phyloP scores from a whole-genome alignment of 225 moss, liverwort and hornwort genomes.

The Straminergon stramineum region DNA sequence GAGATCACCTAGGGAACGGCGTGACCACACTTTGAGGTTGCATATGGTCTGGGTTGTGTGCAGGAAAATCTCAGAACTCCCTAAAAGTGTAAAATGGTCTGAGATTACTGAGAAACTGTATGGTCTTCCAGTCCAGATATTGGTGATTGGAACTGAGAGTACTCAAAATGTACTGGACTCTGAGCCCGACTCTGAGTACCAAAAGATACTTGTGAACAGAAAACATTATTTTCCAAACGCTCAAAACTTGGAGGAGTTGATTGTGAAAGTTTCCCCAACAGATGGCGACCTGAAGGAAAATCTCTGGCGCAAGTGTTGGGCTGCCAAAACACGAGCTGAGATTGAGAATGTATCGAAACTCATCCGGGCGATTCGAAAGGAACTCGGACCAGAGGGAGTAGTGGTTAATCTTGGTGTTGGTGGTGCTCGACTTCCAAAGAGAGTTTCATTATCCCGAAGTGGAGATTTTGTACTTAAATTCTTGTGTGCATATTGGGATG shows the following conservation, averaged over 20 bases:
- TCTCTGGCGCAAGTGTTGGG: neutral
- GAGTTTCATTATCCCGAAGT: neutral
- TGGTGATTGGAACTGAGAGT: neutral
- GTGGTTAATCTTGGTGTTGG: neutral
- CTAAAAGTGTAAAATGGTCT: neutral
- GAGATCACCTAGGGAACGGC: too few relatives aligned
- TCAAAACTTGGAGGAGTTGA: neutral
- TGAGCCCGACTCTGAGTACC: neutral
- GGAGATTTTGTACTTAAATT: accelerated
- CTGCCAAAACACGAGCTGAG: neutral
- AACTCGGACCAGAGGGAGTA: neutral
- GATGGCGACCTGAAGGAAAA: neutral
- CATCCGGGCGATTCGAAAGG: neutral
- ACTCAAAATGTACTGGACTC: neutral
- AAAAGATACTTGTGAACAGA: neutral
- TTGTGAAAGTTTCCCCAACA: neutral
- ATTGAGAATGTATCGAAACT: neutral
- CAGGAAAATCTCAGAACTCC: neutral
- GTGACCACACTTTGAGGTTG: neutral
- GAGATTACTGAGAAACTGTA: neutral
- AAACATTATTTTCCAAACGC: neutral
- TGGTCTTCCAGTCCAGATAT: neutral
- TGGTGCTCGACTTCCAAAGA: neutral
- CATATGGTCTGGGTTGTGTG: neutral
- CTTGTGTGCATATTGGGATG: neutral